Evolutionary conservation across 2,329 filamentous ascomycete species (phyloP), one percentile per base, ranked within the genome.

Genomic region (Scolecobasidium constrictum): DNA sequence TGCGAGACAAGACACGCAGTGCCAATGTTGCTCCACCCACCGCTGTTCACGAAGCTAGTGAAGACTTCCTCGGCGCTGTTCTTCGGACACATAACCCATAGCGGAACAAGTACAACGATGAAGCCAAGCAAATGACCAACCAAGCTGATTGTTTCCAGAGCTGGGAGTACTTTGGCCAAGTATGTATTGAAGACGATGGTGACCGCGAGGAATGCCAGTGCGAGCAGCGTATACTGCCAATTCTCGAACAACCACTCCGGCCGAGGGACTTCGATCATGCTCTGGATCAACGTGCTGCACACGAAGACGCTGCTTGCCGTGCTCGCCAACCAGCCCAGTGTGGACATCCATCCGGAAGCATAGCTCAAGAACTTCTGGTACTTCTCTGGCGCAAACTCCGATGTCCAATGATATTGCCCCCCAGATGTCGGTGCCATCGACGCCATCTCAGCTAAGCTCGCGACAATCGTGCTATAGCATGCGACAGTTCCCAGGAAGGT

Each of bases 181-280:
- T 46, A 60, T 15, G 57, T 53, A 43, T 64, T 65, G 44, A 59
- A 46, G 15, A 58, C 53, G 42, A 61, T 56, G 11, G 52, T 52
- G 38, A 63, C 42, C 23, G 51, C 23, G 11, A 63, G 49, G 9
- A 61, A 48, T 3, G 52, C 59, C 50, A 56, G 62, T 50, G 60
- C 61, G 5, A 67, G 50, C 21, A 66, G 48, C 1, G 58, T 62
- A 3, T 53, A 56, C 22, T 67, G 64, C 62, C 63, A 67, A n/a
- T 48, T 51, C 16, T 45, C 40, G 31, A 56, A 56, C 9, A 40
- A 44, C 23, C 48, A 58, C 12, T 49, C 45, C 4, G 45, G 15
- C 5, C 49, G 16, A 3, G 46, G 50, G 6, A 65, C 53, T 13
- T 58, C 53, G 45, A 64, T 56, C 5, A 64, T 51, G 4, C 58